Conservation (phyloP, 768 basidiomycete genomes). For the Pulveroboletus ravenelii region DNA sequence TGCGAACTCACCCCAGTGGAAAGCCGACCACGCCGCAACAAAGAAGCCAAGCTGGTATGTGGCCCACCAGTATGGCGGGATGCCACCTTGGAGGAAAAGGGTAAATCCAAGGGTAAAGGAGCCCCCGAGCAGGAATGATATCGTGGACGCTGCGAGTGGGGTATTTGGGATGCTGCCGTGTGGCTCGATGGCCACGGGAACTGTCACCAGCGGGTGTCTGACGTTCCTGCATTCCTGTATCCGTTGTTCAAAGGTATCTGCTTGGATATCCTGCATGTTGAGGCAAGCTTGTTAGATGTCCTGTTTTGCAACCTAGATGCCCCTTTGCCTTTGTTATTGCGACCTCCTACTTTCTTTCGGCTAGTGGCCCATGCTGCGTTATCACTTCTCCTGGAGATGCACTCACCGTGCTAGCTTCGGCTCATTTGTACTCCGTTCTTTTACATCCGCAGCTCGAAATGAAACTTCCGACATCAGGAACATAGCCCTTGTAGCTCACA, state of each 20-base stretch:
- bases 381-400: slow-evolving; percentile 9
- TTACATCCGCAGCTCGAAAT: slow-evolving; percentile 22
- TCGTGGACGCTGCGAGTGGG: slow-evolving; percentile 67
- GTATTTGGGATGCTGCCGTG: slow-evolving; percentile 82
- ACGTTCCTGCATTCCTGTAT: slow-evolving; percentile 38
- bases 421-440: slow-evolving; percentile 12
- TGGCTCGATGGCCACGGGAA: slow-evolving; percentile 37
- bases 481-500: slow-evolving; percentile 86
- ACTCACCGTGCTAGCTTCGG: background rate
- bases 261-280: slow-evolving; percentile 31
- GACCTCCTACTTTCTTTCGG: background rate
- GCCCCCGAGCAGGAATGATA: slow-evolving; percentile 84
- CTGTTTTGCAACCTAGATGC: too few species aligned
- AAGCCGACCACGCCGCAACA: slow-evolving; percentile 73
- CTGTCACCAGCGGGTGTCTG: slow-evolving; percentile 48
- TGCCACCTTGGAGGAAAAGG: slow-evolving; percentile 46
- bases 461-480: slow-evolving; percentile 53
- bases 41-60: slow-evolving; percentile 82
- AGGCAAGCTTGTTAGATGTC: background rate
- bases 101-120: slow-evolving; percentile 56
- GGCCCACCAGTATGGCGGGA: slow-evolving; percentile 50
- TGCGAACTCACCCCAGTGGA: slow-evolving; percentile 93
- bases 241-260: slow-evolving; percentile 39
- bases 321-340: slow-evolving; percentile 18
- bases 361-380: slow-evolving; percentile 18